Base-by-base conservation (phyloP, 352 stramenopile species). In the Phytophthora chlamydospora region DNA sequence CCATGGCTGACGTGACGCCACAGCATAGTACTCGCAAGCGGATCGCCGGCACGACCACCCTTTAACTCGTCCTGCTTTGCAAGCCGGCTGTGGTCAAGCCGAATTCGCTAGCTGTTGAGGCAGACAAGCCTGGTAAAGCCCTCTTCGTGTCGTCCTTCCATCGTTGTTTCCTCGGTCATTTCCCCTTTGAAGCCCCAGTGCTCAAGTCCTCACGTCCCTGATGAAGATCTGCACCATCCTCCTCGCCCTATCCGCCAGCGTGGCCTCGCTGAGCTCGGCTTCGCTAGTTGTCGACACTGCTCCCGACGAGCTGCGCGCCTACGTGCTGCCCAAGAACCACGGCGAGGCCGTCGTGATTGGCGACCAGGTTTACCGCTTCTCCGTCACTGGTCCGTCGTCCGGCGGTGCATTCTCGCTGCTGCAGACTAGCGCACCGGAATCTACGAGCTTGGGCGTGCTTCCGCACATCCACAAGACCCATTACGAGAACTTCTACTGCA, bases 401-500 rank as follows among this genome's bases (percentile, higher is more conserved):
- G 73, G 63, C 9, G 43, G 44, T 12, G 73, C 73, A 1, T 82
- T 82, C 66, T 66, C 66, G 41, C 44, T 82, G 36, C 35, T 82
- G 58, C 73, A 82, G 50, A 82, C 74, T 19, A 83, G 68, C 41
- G 70, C 76, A n/a, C 73, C 73, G 4, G 73, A 78, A 35, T 82
- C 76, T 34, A 66, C 71, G 14, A 71, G 70, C 13, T 60, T 85
- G 19, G 76, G 76, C 13, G 76, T 85, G 48, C 71, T 80, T 5
- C 76, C 76, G 21, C 73, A 85, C 42, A 76, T 83, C 53, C 76
- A 85, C 73, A 80, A 83, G 67, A 62, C 68, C 16, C 76, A 85
- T 52, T 76, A 85, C 64, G 76, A 85, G 56, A 85, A 83, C 56
- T 85, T 85, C 44, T 85, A 85, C 67, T 80, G 73, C 63, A 78